These are phyloP conservation scores for Pseudonectria buxi DNA, from an alignment of 2,329 filamentous ascomycete species.

Conservation along the genomic window DNA sequence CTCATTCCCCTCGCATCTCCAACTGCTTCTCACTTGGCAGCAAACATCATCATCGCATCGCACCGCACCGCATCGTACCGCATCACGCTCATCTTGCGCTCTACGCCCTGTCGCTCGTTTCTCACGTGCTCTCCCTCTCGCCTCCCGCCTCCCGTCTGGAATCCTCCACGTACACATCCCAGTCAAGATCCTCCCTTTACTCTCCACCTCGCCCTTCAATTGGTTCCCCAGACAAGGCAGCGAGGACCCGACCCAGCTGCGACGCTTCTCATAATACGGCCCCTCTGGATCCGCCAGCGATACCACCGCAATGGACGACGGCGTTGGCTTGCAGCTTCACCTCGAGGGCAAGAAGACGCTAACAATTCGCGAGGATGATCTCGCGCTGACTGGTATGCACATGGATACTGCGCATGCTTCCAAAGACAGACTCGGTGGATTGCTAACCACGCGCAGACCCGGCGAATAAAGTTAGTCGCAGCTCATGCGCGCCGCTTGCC, in stretches of 20 bases:
- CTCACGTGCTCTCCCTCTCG: no score
- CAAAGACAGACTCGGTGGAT: no score
- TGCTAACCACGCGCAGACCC: conserved; percentile 17
- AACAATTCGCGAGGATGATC: conserved; percentile 23
- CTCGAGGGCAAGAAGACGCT: conserved; percentile 27
- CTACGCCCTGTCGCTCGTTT: no score
- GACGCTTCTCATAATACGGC: neutral
- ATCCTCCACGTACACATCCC: no score
- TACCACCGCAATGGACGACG: conserved; percentile 11
- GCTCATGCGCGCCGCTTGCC: conserved; percentile 15
- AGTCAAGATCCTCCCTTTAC: no score
- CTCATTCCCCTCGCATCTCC: no score
- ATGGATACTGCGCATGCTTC: conserved; percentile 1
- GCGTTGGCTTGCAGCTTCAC: conserved; percentile 21
- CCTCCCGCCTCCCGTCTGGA: no score
- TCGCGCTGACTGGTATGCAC: conserved; percentile 30
- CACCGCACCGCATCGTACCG: no score
- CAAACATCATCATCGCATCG: no score
- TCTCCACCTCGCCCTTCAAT: no score
- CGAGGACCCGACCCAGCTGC: neutral
- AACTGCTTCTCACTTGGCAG: no score
- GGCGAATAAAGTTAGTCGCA: conserved; percentile 13
- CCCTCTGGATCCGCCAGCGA: neutral
- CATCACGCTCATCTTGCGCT: no score
- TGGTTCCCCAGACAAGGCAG: neutral